These are phyloP conservation scores for Thielaviopsis musarum DNA, from an alignment of 2,329 filamentous ascomycete genomes.

Conservation along the genomic window DNA sequence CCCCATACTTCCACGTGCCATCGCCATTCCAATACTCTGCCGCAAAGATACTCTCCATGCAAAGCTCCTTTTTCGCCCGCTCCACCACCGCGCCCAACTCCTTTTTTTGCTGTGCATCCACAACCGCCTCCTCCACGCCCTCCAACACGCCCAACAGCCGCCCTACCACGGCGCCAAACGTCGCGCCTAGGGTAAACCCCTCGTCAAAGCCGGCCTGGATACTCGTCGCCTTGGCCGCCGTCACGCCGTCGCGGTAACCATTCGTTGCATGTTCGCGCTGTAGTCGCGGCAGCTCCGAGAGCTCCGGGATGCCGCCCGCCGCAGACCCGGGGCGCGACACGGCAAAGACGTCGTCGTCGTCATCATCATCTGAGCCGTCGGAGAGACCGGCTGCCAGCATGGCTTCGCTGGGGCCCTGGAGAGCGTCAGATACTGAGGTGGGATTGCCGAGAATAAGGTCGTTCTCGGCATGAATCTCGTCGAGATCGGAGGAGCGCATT, in stretches of 20 bases:
- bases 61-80: constrained; percentile 41
- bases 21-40: constrained; percentile 50
- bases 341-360: constrained; percentile 11
- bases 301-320: constrained; percentile 18
- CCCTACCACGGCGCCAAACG: constrained; percentile 58
- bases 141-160: constrained; percentile 63
- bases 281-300: constrained; percentile 54
- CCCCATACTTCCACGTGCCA: constrained; percentile 53
- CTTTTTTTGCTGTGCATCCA: constrained; percentile 15
- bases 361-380: not conserved
- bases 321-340: not conserved
- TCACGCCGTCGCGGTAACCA: constrained; percentile 81
- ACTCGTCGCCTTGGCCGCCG: constrained; percentile 53
- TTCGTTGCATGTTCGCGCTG: constrained; percentile 63
- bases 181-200: constrained; percentile 70
- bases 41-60: constrained; percentile 45
- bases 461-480: not conserved
- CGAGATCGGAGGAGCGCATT: constrained; percentile 1
- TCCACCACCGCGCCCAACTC: constrained; percentile 21
- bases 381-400: not conserved
- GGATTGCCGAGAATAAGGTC: constrained; percentile 1
- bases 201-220: constrained; percentile 86
- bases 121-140: constrained; percentile 40
- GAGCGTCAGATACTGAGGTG: not conserved
- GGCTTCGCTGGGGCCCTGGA: not conserved